These are phyloP conservation scores for Floccularia luteovirens DNA, from an alignment of 768 basidiomycete species.

Conservation along the genomic window DNA sequence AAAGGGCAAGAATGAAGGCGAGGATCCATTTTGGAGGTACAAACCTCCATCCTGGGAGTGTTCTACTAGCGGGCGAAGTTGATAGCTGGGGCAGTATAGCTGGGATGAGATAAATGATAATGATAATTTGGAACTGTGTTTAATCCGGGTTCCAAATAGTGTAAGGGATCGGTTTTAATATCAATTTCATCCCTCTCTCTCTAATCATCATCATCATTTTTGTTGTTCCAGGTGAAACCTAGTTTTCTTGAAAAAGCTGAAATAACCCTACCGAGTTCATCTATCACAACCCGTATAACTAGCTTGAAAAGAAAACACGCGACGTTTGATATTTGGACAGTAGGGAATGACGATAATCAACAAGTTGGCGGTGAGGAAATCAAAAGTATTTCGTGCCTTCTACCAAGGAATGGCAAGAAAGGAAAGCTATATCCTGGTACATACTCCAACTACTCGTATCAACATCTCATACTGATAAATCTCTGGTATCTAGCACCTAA, in stretches of 20 bases:
- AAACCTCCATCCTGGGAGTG: too few relatives aligned
- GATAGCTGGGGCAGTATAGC: slow-evolving; percentile 58
- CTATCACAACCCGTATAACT: slow-evolving; percentile 36
- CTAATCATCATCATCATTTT: slow-evolving; percentile 1
- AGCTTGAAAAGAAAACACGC: slow-evolving; percentile 43
- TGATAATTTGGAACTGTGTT: slow-evolving; percentile 62
- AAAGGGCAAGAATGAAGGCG: too few relatives aligned
- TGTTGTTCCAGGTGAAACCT: slow-evolving; percentile 45
- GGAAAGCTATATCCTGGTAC: slow-evolving; percentile 54
- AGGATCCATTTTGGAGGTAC: too few relatives aligned
- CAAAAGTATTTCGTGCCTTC: slow-evolving; percentile 47
- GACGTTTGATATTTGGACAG: slow-evolving; percentile 60
- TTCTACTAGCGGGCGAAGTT: too few relatives aligned
- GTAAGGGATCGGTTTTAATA: slow-evolving; percentile 31
- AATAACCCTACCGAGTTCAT: slow-evolving; percentile 34
- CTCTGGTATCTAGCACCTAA: slow-evolving; percentile 48
- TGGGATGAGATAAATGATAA: slow-evolving; percentile 54
- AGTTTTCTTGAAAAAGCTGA: slow-evolving; percentile 51
- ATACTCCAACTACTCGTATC: slow-evolving; percentile 4
- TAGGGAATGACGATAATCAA: slow-evolving; percentile 33
- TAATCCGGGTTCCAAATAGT: slow-evolving; percentile 60
- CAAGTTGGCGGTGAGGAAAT: slow-evolving; percentile 56
- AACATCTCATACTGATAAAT: background rate
- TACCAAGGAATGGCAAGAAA: slow-evolving; percentile 55
- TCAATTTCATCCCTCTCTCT: background rate